Percentiles rank a stretch among this genome's conserved stretches.
phyloP scores from a whole-genome alignment of 495 filamentous ascomycete species.

The Xylaria flabelliformis region DNA sequence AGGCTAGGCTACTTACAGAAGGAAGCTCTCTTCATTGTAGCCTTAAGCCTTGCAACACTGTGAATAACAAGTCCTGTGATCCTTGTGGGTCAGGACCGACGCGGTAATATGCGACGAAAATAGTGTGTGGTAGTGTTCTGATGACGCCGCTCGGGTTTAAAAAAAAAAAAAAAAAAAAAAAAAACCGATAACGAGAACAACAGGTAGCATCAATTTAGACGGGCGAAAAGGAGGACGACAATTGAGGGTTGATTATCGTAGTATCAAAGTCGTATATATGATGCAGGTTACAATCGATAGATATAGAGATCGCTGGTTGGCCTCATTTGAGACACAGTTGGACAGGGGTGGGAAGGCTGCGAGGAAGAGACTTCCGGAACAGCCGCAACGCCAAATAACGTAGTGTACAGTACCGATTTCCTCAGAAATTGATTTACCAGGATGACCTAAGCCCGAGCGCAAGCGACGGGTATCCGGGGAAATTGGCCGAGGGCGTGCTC shows the following conservation, averaged over 20 bases:
- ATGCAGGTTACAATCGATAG: background rate
- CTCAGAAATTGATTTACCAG: background rate
- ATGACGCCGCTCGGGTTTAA: background rate
- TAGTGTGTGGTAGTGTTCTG: background rate
- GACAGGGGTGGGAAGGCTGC: conserved; percentile 12
- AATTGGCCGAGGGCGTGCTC: conserved; percentile 10
- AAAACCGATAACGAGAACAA: background rate
- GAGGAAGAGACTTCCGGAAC: conserved; percentile 19
- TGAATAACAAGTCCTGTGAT: background rate
- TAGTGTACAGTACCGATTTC: background rate
- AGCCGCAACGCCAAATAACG: conserved; percentile 10
- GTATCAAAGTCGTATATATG: background rate
- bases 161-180: background rate
- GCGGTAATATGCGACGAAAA: conserved; percentile 13
- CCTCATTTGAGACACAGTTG: background rate
- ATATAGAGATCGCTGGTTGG: background rate
- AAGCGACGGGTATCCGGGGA: conserved; percentile 11
- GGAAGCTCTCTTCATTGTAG: background rate
- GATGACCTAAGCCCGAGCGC: background rate
- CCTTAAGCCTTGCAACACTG: background rate
- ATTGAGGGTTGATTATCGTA: background rate
- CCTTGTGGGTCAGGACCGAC: background rate
- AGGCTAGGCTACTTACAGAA: conserved; percentile 12
- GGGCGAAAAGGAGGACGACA: background rate
- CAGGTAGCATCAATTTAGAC: background rate